phyloP scores from a whole-genome alignment of 148 eudicot species.

The Arbutus unedo region DNA sequence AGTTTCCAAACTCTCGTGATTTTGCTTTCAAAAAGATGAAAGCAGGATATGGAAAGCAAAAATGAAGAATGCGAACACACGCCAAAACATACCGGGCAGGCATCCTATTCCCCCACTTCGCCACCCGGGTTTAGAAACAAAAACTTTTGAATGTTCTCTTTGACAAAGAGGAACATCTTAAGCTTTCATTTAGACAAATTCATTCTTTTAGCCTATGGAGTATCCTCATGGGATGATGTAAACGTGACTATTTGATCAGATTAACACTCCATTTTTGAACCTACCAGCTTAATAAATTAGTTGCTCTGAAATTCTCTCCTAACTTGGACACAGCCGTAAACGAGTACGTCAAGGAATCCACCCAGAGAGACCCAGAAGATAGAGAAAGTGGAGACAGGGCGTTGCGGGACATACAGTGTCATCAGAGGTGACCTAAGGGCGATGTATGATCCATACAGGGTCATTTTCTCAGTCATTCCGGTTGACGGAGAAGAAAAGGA shows the following conservation, averaged over 20 bases:
- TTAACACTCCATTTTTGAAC: not conserved
- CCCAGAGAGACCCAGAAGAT: conserved; percentile 17
- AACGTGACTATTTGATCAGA: not conserved
- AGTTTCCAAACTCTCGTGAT: not conserved
- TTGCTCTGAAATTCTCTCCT: not conserved
- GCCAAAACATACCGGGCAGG: not conserved
- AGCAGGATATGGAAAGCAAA: not conserved
- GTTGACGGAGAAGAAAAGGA: conserved; percentile 8
- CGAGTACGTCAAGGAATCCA: conserved; percentile 15
- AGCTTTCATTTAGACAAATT: not conserved
- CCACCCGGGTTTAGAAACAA: not conserved
- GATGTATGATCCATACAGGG: conserved; percentile 24
- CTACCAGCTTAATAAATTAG: not conserved
- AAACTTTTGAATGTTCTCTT: not conserved
- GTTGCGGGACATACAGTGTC: conserved; percentile 13
- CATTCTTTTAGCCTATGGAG: not conserved
- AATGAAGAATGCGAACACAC: not conserved
- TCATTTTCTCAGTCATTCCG: conserved; percentile 17
- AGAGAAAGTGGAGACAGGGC: conserved; percentile 13
- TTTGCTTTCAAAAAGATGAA: not conserved
- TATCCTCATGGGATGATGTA: not conserved
- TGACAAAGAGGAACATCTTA: no score
- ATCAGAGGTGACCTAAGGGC: conserved; percentile 14
- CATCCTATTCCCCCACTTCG: not conserved
- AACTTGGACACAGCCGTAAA: conserved; percentile 10